phyloP scores from a whole-genome alignment of 2,329 filamentous ascomycete species.

The Chaetomiaceae sp. region DNA sequence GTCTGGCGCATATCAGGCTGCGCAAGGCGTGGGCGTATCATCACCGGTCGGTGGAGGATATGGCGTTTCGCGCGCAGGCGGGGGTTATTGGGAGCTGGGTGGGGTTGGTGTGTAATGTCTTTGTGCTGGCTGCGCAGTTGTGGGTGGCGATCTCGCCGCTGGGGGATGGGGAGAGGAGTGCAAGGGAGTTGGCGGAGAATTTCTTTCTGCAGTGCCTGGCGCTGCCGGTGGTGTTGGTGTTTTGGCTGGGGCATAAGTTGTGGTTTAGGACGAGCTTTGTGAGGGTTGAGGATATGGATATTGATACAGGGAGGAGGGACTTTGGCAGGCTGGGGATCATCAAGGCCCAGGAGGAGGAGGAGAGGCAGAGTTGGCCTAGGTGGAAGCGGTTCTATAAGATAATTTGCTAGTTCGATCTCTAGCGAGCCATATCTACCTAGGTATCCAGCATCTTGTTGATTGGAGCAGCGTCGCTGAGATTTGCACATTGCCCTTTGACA shows the following conservation, averaged over 20 bases:
- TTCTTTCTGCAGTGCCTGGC: conserved; percentile 55
- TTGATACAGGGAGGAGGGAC: conserved; percentile 45
- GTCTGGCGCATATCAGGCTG: conserved; percentile 65
- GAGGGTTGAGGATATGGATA: conserved; percentile 56
- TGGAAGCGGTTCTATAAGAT: conserved; percentile 29
- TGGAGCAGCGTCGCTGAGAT: no score
- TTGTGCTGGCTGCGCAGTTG: conserved; percentile 53
- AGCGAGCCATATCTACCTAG: no score
- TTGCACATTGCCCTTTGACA: no score
- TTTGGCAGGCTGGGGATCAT: conserved; percentile 25
- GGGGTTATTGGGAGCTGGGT: conserved; percentile 63
- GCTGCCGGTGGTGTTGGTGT: conserved; percentile 49
- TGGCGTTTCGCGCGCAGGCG: conserved; percentile 59
- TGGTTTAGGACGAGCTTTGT: conserved; percentile 63
- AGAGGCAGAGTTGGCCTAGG: conserved; percentile 25
- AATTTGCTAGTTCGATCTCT: conserved; percentile 22
- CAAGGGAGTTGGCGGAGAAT: conserved; percentile 32
- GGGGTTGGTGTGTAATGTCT: conserved; percentile 53
- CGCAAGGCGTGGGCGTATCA: conserved; percentile 58
- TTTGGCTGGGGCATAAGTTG: conserved; percentile 52
- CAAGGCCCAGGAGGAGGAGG: conserved; percentile 28
- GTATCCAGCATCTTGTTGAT: no score
- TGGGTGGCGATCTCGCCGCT: conserved; percentile 36
- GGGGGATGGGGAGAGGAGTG: conserved; percentile 30
- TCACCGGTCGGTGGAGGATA: conserved; percentile 61